Percentiles rank a stretch among this genome's conserved stretches.
Evolutionary conservation across 345 rosid species (phyloP).

Genomic region (Mercurialis annua): DNA sequence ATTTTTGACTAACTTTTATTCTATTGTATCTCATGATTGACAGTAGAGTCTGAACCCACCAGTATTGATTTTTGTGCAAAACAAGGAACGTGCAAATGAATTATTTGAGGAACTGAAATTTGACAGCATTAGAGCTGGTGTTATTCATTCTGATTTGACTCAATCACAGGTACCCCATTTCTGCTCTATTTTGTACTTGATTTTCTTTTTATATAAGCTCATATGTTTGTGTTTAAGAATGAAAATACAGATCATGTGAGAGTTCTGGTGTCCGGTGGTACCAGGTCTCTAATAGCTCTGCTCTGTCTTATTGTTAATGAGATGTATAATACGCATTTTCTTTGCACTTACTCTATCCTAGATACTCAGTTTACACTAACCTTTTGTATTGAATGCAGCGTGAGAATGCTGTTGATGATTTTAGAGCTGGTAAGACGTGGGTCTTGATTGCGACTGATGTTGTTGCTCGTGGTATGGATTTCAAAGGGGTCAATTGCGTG

Average conservation of each 20-base stretch:
- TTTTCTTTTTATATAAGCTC: neutral
- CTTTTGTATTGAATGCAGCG: constrained; percentile 45
- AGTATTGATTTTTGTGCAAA: constrained; percentile 83
- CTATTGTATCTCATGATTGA: constrained; percentile 29
- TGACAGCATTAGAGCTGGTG: constrained; percentile 73
- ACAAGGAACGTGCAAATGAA: constrained; percentile 86
- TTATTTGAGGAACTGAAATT: constrained; percentile 71
- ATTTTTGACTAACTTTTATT: constrained; percentile 26
- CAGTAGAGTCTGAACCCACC: constrained; percentile 91
- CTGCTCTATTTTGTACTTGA: constrained; percentile 7
- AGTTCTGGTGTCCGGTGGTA: neutral
- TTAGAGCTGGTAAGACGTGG: constrained; percentile 88
- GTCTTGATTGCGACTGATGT: constrained; percentile 95
- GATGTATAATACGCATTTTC: neutral
- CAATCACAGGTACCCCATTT: constrained; percentile 56
- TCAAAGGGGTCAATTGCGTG: constrained; percentile 89
- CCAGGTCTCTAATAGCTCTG: neutral
- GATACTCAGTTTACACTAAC: neutral
- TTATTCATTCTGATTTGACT: constrained; percentile 77
- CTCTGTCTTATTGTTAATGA: neutral
- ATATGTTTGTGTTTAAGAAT: neutral
- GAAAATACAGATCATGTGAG: neutral
- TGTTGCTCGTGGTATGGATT: constrained; percentile 96
- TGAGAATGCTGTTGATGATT: constrained; percentile 71
- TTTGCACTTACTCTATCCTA: neutral